Evolutionary conservation across 768 basidiomycete species (phyloP), one percentile per base, ranked within the genome.

Genomic region (Mycena latifolia): DNA sequence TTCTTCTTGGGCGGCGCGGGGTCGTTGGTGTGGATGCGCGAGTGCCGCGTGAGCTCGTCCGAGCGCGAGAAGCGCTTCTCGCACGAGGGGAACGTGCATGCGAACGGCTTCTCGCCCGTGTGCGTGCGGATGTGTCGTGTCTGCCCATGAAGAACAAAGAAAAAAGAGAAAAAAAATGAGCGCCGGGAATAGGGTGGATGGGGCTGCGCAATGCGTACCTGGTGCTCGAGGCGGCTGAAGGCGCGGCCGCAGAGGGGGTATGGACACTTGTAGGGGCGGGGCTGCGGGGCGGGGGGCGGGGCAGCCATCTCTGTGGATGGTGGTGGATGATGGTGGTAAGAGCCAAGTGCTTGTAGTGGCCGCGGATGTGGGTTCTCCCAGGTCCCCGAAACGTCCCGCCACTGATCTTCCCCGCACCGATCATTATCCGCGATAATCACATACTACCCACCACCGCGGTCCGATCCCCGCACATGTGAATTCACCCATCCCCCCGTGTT

Each of bases 111-210:
- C 80, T 99, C 97, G 74, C 97, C 97, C 0, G 97, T 99, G 78
- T 99, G 97, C 0, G 96, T 99, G 65, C 97, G 92, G 59, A 98
- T 98, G 75, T 99, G 97, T 67, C 97, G 92, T 22, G 97, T 99
- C 94, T 99, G 77, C 33, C 8, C 33, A 14, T 6, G 14, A 35
- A 35, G 28, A 66, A 55, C 6, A 14, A 56, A 48, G 11, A 22
- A 28, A 54, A 58, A 69, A 37, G 25, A 57, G 39, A 14, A 67
- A 22, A 35, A 27, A n/a, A n/a, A n/a, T n/a, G n/a, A n/a, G n/a
- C n/a, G n/a, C n/a, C n/a, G n/a, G n/a, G 33, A 35, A 7, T 35
- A 20, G 22, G 39, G 27, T 27, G 55, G 33, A 57, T 22, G 24
- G 15, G 15, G 15, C 7, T 9, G 37, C 6, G 6, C 37, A 14